Conservation (phyloP, 202 grass and related monocot genomes). For the Panicum hallii region DNA sequence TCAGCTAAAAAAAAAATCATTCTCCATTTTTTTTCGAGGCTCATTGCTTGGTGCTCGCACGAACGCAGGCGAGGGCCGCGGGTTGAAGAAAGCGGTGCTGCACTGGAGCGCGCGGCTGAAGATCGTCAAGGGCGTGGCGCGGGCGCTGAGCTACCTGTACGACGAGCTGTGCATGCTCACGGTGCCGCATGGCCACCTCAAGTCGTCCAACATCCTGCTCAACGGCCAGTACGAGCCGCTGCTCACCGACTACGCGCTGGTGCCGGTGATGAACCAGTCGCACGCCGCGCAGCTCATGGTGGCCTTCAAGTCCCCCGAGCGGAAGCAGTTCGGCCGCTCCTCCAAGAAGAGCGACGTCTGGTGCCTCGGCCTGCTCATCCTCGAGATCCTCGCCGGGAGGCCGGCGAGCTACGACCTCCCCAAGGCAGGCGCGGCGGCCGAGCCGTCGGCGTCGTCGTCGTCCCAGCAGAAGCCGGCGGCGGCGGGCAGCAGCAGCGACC, state of each 20-base stretch:
- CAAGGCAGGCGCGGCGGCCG: not conserved
- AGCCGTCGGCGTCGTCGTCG: no score
- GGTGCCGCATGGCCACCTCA: slow-evolving; percentile 94
- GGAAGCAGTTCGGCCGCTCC: slow-evolving; percentile 62
- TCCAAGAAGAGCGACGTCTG: slow-evolving; percentile 97
- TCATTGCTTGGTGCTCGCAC: no score
- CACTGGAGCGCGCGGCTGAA: slow-evolving; percentile 68
- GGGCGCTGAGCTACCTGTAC: slow-evolving; percentile 68
- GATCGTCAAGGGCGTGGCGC: slow-evolving; percentile 73
- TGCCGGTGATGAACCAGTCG: slow-evolving; percentile 89
- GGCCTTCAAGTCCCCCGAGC: slow-evolving; percentile 77
- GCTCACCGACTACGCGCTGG: slow-evolving; percentile 80
- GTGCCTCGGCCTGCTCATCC: slow-evolving; percentile 81
- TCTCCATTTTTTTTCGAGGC: no score
- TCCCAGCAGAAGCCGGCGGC: not conserved
- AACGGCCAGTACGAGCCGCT: slow-evolving; percentile 58
- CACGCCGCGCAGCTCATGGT: slow-evolving; percentile 83
- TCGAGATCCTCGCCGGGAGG: slow-evolving; percentile 65
- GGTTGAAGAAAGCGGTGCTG: slow-evolving; percentile 46
- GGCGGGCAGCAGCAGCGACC: slow-evolving; percentile 32
- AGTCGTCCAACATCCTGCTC: slow-evolving; percentile 86
- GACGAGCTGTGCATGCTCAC: slow-evolving; percentile 86
- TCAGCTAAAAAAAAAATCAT: no score
- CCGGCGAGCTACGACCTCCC: slow-evolving; percentile 37
- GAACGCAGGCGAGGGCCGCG: slow-evolving; percentile 34